Evolutionary conservation across 768 basidiomycete species (phyloP), one percentile per base, ranked within the genome.

Genomic region (Leccinum subtestaceum): DNA sequence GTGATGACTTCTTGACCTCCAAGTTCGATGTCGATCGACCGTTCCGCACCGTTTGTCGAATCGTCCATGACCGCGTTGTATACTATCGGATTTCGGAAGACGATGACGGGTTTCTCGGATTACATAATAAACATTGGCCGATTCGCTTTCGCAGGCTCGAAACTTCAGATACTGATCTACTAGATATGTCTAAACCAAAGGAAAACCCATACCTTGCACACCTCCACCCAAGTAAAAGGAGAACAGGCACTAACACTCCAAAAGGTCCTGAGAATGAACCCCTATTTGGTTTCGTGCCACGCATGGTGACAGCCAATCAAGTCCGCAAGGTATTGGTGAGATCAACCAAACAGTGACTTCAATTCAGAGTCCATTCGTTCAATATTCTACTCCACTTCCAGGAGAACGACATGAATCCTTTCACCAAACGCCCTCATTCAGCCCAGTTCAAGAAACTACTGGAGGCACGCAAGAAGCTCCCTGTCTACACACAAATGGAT

Each of bases 401-500:
- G 93, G 85, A 89, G 66, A 81, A 88, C 60, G 83, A 89, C 43
- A 60, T 88, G 43, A 98, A 98, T 67, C 90, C 96, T 1, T 98
- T 98, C 77, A 97, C 91, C 5, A 88, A 88, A 58, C 74, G 70
- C 32, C 89, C 92, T 0, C 88, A 88, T 70, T 84, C 92, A 0
- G 69, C 82, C 3, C 83, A 88, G 62, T 98, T 97, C 78, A 85
- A 78, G 74, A 93, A 91, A 76, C 95, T 98, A 58, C 72, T 98
- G 23, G 87, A 88, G 67, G 75, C 80, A 11, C 85, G 97, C 58
- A 93, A 88, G 78, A 91, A 91, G 70, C 79, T 99, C 21, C 96
- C 97, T 0, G 95, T 99, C 0, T 97, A 82, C 65, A 75, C 86
- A 2, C 92, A 96, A 74, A 96, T 98, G 95, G 82, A 88, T 58